Evolutionary conservation across 2,329 filamentous ascomycete genomes (phyloP), one percentile per base, ranked within the genome.

Genomic region (Calonectria pauciramosa): DNA sequence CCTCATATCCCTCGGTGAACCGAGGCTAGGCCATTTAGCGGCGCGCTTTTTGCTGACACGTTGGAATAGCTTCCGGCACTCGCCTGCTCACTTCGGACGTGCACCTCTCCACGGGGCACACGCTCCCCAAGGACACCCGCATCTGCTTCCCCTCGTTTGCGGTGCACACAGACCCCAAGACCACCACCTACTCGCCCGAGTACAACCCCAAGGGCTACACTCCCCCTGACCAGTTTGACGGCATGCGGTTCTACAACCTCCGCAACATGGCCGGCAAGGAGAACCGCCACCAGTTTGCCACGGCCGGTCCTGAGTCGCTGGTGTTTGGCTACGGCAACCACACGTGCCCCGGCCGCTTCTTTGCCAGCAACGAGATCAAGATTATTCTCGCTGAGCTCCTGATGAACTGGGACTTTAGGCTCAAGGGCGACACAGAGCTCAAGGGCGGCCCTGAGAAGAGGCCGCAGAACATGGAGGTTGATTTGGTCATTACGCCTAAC

Each of bases 141-240:
- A 51, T 79, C 0, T 78, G 78, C 9, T 75, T 79, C 66, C 71
- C 77, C 16, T 78, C 77, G 0, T 79, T 76, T 34, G 75, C 77
- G 0, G 77, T 79, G 4, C 77, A 79, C 11, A 54, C 59, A 1
- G 77, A 79, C 3, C 49, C n/a, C 0, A 56, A 64, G 0, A 72
- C 70, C 20, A 72, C 64, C 18, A 72, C 70, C 5, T 72, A 68
- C 63, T 72, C 70, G 11, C 70, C 70, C 23, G 64, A 68, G 51
- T 72, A 72, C 70, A 72, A 72, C 64, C 70, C 70, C 0, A 2
- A 41, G 0, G 8, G 74, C 0, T 79, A 73, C n/a, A 56, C 78
- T 1, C 74, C 69, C 0, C 70, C 77, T 0, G 26, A 69, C 0
- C 65, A 73, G 0, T 79, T 79, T 1, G 73, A 79, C 9, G 78